Base-by-base conservation (phyloP, 306 rosid species). In the Fragaria iinumae region DNA sequence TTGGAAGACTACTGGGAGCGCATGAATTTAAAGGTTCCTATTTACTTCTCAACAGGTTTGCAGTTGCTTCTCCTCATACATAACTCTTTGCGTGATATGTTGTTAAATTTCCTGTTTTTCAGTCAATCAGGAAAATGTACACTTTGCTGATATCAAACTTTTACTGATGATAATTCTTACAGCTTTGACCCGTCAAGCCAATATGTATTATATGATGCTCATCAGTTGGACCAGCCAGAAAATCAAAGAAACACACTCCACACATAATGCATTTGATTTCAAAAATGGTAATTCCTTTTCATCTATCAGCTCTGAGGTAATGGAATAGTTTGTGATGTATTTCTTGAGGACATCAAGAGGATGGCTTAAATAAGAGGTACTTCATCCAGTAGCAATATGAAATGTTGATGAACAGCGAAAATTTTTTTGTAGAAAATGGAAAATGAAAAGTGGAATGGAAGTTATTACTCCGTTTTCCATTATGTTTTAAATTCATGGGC, bases 1-100 rank as follows among this genome's bases (percentile, higher is more conserved):
- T 87, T 95, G 89, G 97, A 95, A 67, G 95, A 95, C 82, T 92
- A 95, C 80, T 95, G 98, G 97, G 90, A 89, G 79, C 97, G 98
- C 71, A 90, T 89, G 97, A 89, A 88, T 88, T 86, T 92, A 82
- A 88, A 90, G 85, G 83, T 95, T 89, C 98, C 97, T 44, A 95
- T 95, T 71, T 95, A 95, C 80, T 89, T 90, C 82, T 95, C 97
- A 66, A 87, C 97, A 88, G 97, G 98, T 94, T 74, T 70, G 83
- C 53, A 29, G 59, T 38, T n/a, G 67, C 49, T 59, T 47, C 62
- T 4, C 4, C 16, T 25, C 21, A n/a, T 57, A 52, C 75, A 50
- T 72, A 68, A 48, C 16, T 74, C 14, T 69, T 12, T 12, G 39
- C 3, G 44, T 63, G 52, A 41, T 65, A 11, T 53, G 32, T 20